Conservation (phyloP, 2,329 filamentous ascomycete species). For the Phaeophleospora eucalypticola region DNA sequence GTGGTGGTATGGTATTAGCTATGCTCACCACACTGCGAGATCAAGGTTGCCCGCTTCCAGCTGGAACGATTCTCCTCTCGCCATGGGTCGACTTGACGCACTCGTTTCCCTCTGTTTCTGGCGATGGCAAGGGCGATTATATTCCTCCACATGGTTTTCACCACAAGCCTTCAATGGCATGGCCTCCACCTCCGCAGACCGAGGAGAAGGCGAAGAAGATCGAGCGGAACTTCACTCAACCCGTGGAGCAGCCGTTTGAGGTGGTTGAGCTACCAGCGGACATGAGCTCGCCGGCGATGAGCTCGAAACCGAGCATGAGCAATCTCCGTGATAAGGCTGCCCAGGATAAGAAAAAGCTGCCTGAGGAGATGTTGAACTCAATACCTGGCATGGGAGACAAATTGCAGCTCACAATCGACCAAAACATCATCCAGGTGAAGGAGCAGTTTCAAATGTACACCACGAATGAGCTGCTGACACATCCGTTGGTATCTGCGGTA, state of each 20-base stretch:
- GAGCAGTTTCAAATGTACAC: slow-evolving; percentile 90
- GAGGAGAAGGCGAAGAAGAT: slow-evolving; percentile 44
- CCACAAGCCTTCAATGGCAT: slow-evolving; percentile 82
- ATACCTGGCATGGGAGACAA: slow-evolving; percentile 30
- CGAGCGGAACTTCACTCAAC: slow-evolving; percentile 21
- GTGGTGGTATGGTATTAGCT: slow-evolving; percentile 80
- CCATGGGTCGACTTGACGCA: slow-evolving; percentile 96
- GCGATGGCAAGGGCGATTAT: slow-evolving; percentile 72
- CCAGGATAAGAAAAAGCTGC: slow-evolving; percentile 14
- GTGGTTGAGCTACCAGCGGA: slow-evolving; percentile 29
- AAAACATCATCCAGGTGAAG: slow-evolving; percentile 66
- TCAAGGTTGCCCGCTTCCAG: slow-evolving; percentile 75
- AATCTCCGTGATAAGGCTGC: slow-evolving; percentile 12
- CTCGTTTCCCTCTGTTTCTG: slow-evolving; percentile 85
- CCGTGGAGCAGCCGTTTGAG: slow-evolving; percentile 21
- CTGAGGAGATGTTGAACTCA: slow-evolving; percentile 15
- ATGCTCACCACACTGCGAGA: slow-evolving; percentile 79
- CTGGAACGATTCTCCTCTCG: slow-evolving; percentile 84
- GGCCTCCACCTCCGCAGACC: slow-evolving; percentile 84
- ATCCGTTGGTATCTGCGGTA: slow-evolving; percentile 85
- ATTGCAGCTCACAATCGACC: slow-evolving; percentile 67
- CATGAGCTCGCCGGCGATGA: slow-evolving; percentile 9
- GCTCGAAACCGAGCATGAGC: slow-evolving; percentile 11
- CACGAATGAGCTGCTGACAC: slow-evolving; percentile 77
- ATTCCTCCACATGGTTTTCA: slow-evolving; percentile 85